Percentiles rank a stretch among this genome's conserved stretches.
Evolutionary conservation across 225 moss, liverwort and hornwort species (phyloP).

Genomic region (Physcomitrium patens): DNA sequence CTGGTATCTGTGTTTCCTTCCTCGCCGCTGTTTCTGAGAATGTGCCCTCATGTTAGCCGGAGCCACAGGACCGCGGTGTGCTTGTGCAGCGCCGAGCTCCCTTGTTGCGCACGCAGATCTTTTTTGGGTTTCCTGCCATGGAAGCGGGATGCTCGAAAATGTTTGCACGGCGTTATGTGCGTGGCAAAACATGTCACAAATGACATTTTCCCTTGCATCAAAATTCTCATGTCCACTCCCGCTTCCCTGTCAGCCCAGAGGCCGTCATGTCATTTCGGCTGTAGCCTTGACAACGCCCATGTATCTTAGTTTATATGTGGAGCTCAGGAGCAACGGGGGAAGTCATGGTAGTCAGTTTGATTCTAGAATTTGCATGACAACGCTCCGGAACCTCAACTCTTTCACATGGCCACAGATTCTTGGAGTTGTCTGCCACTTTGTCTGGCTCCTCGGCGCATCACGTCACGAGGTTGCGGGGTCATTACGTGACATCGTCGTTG

Average conservation of each 20-base stretch:
- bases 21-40: not conserved
- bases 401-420: not conserved
- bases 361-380: constrained; percentile 12
- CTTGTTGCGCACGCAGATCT: not conserved
- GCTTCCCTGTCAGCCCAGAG: not conserved
- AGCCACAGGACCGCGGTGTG: not conserved
- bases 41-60: not conserved
- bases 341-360: not conserved
- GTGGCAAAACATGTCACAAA: not conserved
- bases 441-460: not conserved
- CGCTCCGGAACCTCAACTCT: not conserved
- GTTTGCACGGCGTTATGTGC: not conserved
- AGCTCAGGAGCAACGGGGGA: not conserved
- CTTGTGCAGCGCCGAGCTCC: constrained; percentile 6
- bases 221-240: constrained; percentile 15
- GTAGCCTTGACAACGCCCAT: not conserved
- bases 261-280: not conserved
- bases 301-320: not conserved
- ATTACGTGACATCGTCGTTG: constrained; percentile 12
- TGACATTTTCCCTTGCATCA: not conserved
- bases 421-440: not conserved
- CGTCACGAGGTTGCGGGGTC: constrained; percentile 4
- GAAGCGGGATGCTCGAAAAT: not conserved
- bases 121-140: not conserved
- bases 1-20: constrained; percentile 1